These are phyloP conservation scores for Calonectria multiphialidica DNA, from an alignment of 2,329 filamentous ascomycete genomes.

Conservation along the genomic window DNA sequence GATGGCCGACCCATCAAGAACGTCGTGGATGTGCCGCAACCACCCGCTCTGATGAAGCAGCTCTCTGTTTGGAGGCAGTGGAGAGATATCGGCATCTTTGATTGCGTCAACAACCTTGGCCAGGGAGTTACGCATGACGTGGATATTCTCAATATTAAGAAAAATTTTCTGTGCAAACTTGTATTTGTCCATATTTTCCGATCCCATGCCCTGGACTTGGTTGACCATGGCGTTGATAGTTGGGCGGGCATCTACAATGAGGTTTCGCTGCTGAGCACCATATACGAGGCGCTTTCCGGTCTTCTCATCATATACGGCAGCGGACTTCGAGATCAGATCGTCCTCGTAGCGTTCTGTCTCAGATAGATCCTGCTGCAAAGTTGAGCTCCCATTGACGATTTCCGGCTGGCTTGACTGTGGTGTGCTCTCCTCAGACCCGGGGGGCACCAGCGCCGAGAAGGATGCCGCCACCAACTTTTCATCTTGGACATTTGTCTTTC, in stretches of 20 bases:
- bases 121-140: slow-evolving; percentile 95
- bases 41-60: slow-evolving; percentile 86
- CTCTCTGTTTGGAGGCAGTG: slow-evolving; percentile 85
- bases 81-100: slow-evolving; percentile 91
- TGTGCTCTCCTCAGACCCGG: slow-evolving; percentile 49
- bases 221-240: slow-evolving; percentile 95
- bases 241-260: slow-evolving; percentile 96
- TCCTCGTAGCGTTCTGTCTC: slow-evolving; percentile 78
- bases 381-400: slow-evolving; percentile 48
- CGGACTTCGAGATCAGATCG: slow-evolving; percentile 65
- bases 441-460: slow-evolving; percentile 67
- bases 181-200: slow-evolving; percentile 98
- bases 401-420: slow-evolving; percentile 63
- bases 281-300: slow-evolving; percentile 78
- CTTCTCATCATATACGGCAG: slow-evolving; percentile 65
- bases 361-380: slow-evolving; percentile 62
- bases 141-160: slow-evolving; percentile 97
- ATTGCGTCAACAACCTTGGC: slow-evolving; percentile 89
- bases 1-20: slow-evolving; percentile 86
- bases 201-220: slow-evolving; percentile 92
- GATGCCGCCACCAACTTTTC: slow-evolving; percentile 94
- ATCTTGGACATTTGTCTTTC: slow-evolving; percentile 94
- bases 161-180: slow-evolving; percentile 92
- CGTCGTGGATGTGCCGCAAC: slow-evolving; percentile 88
- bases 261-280: slow-evolving; percentile 90